These are phyloP conservation scores for Curvularia sp. DNA, from an alignment of 2,329 filamentous ascomycete species.

Conservation along the genomic window DNA sequence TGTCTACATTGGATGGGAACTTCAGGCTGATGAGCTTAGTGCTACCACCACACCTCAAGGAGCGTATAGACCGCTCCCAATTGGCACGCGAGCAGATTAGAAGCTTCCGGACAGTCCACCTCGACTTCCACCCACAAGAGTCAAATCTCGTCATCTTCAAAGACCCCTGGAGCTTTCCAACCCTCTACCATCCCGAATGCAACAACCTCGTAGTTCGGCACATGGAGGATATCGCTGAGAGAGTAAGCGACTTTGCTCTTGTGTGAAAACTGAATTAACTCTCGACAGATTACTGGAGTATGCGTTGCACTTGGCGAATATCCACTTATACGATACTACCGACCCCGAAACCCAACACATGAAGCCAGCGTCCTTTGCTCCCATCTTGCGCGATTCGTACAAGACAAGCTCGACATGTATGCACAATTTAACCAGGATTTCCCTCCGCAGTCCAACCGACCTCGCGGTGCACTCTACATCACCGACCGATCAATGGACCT, in stretches of 20 bases:
- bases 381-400: slow-evolving; percentile 88
- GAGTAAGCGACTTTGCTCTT: slow-evolving; percentile 61
- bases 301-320: slow-evolving; percentile 95
- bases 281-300: slow-evolving; percentile 74
- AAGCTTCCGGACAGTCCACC: slow-evolving; percentile 80
- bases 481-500: slow-evolving; percentile 94
- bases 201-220: slow-evolving; percentile 83
- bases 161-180: slow-evolving; percentile 94
- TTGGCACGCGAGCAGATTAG: slow-evolving; percentile 75
- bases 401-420: slow-evolving; percentile 89
- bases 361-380: slow-evolving; percentile 87
- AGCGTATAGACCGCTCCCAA: slow-evolving; percentile 75
- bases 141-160: slow-evolving; percentile 89
- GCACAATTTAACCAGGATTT: slow-evolving; percentile 84
- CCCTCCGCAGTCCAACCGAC: slow-evolving; percentile 77
- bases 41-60: slow-evolving; percentile 72
- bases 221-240: slow-evolving; percentile 84
- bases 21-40: slow-evolving; percentile 50
- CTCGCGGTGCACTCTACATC: slow-evolving; percentile 82
- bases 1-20: background rate
- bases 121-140: slow-evolving; percentile 90
- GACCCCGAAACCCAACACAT: slow-evolving; percentile 75
- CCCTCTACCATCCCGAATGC: slow-evolving; percentile 89
- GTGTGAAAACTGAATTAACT: slow-evolving; percentile 10
- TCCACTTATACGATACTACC: slow-evolving; percentile 90